A percentile compares a stretch with the other conserved stretches of the same genome.
These are phyloP conservation scores for Vanderwaltozyma polyspora DNA, from an alignment of 805 yeast genomes.

Conservation along the genomic window DNA sequence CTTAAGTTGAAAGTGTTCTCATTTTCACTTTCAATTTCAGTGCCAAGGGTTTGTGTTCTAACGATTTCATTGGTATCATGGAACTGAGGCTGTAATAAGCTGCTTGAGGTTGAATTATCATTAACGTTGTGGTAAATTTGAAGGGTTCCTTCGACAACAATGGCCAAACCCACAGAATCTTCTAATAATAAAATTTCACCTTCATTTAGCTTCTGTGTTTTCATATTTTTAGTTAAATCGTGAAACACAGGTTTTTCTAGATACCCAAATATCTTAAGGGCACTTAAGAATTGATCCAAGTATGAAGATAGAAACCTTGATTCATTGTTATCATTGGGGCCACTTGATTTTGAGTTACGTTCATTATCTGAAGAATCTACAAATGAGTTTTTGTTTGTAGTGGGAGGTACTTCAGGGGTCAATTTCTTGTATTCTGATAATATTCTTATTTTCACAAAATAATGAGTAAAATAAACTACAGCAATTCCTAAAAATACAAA, in stretches of 20 bases:
- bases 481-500: constrained; percentile 7
- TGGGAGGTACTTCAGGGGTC: constrained; percentile 6
- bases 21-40: background rate
- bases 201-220: constrained; percentile 67
- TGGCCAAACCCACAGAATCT: constrained; percentile 72
- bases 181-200: constrained; percentile 70
- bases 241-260: constrained; percentile 83
- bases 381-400: background rate
- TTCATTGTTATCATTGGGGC: background rate
- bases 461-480: constrained; percentile 10
- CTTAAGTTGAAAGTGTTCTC: background rate
- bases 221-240: constrained; percentile 84
- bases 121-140: constrained; percentile 53
- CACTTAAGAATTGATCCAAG: constrained; percentile 79
- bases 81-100: background rate
- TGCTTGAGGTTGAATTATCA: background rate
- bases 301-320: constrained; percentile 41
- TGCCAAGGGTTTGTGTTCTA: background rate
- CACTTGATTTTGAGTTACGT: background rate
- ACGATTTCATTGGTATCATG: background rate
- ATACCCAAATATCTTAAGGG: constrained; percentile 89
- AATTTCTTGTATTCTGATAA: constrained; percentile 20
- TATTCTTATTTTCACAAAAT: constrained; percentile 14
- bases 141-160: constrained; percentile 84
- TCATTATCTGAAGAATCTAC: background rate